Evolutionary conservation across 139 green algal species (phyloP).

Genomic region (Ettlia oleoabundans): DNA sequence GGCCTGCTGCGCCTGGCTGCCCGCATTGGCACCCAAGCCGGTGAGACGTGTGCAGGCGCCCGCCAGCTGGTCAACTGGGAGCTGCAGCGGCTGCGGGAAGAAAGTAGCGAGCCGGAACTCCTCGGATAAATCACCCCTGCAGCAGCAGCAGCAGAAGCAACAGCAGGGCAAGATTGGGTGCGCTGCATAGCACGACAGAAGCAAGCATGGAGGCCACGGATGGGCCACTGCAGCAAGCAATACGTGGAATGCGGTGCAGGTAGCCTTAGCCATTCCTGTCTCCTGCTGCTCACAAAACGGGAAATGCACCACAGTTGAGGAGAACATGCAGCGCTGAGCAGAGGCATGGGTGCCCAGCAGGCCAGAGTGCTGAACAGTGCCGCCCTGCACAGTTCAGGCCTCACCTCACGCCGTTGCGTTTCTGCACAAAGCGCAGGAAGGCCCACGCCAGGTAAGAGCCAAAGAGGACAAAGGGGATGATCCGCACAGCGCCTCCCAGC

Average conservation of each 20-base stretch:
- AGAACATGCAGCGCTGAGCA: no score
- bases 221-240: background rate
- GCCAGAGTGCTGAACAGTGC: background rate
- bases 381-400: background rate
- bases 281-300: no score
- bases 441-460: conserved; percentile 86
- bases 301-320: background rate
- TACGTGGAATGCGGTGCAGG: no score
- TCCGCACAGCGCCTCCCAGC: conserved; percentile 23
- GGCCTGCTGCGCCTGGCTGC: conserved; percentile 27
- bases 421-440: conserved; percentile 93
- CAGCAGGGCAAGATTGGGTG: no score
- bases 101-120: conserved; percentile 91
- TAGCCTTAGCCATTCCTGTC: no score
- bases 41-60: conserved; percentile 50
- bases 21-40: conserved; percentile 27
- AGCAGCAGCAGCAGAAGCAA: background rate
- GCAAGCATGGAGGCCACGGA: background rate
- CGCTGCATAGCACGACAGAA: no score
- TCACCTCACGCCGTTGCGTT: conserved; percentile 16
- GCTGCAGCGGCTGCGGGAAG: conserved; percentile 74
- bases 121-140: conserved; percentile 77
- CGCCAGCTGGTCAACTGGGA: conserved; percentile 61
- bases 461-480: conserved; percentile 78
- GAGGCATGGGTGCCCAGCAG: no score